Percentiles rank a stretch among this genome's conserved stretches.
phyloP scores from a whole-genome alignment of 257 asterid species.

The Coffea canephora region DNA sequence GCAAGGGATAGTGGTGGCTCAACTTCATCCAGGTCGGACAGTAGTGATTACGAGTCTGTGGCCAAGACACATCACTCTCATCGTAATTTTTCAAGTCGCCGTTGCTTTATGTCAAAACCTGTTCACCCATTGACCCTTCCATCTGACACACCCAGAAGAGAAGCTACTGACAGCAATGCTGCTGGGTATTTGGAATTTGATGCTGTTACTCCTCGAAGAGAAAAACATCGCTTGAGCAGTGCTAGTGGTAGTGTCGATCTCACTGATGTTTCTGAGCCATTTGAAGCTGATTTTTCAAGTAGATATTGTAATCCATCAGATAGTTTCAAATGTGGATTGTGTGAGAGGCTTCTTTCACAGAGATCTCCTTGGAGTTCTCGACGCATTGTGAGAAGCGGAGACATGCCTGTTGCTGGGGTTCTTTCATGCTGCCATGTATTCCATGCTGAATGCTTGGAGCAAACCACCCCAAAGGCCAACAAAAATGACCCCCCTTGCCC shows the following conservation, averaged over 20 bases:
- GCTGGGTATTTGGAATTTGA: constrained; percentile 37
- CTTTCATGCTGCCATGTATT: constrained; percentile 89
- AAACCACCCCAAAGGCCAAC: constrained; percentile 75
- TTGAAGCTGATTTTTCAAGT: constrained; percentile 40
- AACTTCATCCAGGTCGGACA: constrained; percentile 84
- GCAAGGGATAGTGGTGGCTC: constrained; percentile 79
- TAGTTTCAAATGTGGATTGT: constrained; percentile 67
- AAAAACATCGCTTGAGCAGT: constrained; percentile 57
- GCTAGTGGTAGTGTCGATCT: constrained; percentile 76
- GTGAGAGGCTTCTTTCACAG: constrained; percentile 86
- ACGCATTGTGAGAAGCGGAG: constrained; percentile 75
- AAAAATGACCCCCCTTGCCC: constrained; percentile 94
- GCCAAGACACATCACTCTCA: constrained; percentile 64
- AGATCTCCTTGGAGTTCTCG: constrained; percentile 94
- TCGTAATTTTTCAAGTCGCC: constrained; percentile 58
- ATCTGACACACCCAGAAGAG: constrained; percentile 48
- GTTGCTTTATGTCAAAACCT: constrained; percentile 90
- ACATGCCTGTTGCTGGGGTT: constrained; percentile 92
- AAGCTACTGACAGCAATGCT: constrained; percentile 21
- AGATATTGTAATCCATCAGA: constrained; percentile 49
- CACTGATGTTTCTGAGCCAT: constrained; percentile 53
- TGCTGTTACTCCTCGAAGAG: constrained; percentile 52
- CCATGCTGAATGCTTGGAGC: constrained; percentile 96
- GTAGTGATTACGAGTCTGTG: constrained; percentile 70
- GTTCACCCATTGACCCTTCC: constrained; percentile 81